A percentile compares a stretch with the other conserved stretches of the same genome.
phyloP scores from a whole-genome alignment of 2,329 filamentous ascomycete species.

The Monosporascus sp. region DNA sequence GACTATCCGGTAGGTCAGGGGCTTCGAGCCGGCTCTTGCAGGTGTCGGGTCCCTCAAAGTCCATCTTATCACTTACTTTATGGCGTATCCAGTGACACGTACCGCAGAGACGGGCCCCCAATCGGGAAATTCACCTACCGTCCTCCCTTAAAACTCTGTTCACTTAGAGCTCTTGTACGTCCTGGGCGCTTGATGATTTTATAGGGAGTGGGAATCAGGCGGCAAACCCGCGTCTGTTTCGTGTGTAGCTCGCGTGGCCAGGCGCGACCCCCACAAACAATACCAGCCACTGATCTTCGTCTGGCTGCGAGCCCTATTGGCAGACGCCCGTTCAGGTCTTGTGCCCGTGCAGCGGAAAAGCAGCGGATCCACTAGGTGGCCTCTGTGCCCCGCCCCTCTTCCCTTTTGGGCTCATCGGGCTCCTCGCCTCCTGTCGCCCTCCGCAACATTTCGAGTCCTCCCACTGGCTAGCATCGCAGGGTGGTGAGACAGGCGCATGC shows the following conservation, averaged over 20 bases:
- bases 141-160: conserved; percentile 3
- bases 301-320: conserved; percentile 19
- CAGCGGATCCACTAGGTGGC: conserved; percentile 7
- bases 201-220: conserved; percentile 17
- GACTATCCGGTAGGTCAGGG: too few relatives aligned
- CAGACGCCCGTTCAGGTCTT: not conserved
- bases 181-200: conserved; percentile 19
- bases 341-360: not conserved
- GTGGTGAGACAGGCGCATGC: conserved; percentile 24
- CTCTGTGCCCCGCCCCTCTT: conserved; percentile 12
- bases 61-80: not conserved
- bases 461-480: conserved; percentile 21
- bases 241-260: conserved; percentile 23
- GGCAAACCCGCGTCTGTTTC: conserved; percentile 25
- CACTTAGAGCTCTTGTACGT: conserved; percentile 3
- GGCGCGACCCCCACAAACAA: conserved; percentile 14
- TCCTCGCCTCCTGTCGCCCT: conserved; percentile 17
- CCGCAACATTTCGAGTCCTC: conserved; percentile 19
- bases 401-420: conserved; percentile 3
- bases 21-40: too few relatives aligned
- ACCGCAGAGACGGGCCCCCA: not conserved
- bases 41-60: not conserved
- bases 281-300: conserved; percentile 19
- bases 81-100: not conserved
- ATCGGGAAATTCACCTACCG: conserved; percentile 2